phyloP scores from a whole-genome alignment of 2,329 filamentous ascomycete species.

The Cordyceps tenuipes region DNA sequence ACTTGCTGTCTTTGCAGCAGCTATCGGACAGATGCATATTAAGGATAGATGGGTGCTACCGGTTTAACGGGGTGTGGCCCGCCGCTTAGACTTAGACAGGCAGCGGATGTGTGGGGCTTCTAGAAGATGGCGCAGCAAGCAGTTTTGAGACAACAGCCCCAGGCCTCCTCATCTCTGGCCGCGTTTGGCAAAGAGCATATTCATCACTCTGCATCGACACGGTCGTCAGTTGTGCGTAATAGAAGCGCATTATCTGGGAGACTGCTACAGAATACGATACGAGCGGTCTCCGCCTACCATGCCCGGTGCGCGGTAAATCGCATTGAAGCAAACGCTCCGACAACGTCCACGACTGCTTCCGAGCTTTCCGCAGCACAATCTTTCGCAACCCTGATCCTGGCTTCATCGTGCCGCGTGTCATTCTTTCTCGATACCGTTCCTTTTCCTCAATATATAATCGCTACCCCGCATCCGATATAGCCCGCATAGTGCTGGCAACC shows the following conservation, averaged over 20 bases:
- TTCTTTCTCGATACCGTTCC: background rate
- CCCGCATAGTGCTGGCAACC: background rate
- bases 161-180: background rate
- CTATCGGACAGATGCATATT: constrained; percentile 1
- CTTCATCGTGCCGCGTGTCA: background rate
- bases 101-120: too few species aligned
- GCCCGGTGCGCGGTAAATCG: background rate
- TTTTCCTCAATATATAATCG: background rate
- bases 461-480: background rate
- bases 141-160: background rate
- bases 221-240: background rate
- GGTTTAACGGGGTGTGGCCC: background rate
- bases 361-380: constrained; percentile 1
- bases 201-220: background rate
- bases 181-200: background rate
- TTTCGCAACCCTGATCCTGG: background rate
- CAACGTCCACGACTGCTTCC: background rate
- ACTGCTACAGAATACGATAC: background rate
- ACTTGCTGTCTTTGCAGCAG: background rate
- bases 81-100: background rate
- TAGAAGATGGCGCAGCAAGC: background rate
- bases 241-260: background rate
- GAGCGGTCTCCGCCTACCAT: background rate
- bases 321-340: background rate
- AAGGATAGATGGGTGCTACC: background rate